phyloP scores from a whole-genome alignment of 2,329 filamentous ascomycete species.

The Pseudogymnoascus sp. region DNA sequence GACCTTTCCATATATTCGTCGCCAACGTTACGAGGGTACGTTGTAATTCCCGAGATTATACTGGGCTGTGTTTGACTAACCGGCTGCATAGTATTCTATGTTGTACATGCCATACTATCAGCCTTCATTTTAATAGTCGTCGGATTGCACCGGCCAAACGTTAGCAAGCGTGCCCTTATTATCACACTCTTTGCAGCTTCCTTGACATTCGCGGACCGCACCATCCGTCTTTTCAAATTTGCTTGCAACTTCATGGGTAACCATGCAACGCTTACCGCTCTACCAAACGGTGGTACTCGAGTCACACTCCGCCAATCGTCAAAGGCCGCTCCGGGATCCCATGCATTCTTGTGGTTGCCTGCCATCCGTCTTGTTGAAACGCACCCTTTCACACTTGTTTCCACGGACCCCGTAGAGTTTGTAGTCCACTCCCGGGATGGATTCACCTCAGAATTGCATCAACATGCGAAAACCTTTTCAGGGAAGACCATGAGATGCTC shows the following conservation, averaged over 20 bases:
- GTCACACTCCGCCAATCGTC: constrained; percentile 44
- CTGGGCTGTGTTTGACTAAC: neutral
- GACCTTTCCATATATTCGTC: constrained; percentile 34
- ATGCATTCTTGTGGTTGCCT: constrained; percentile 59
- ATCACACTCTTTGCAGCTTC: constrained; percentile 36
- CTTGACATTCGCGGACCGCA: constrained; percentile 45
- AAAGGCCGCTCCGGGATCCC: constrained; percentile 44
- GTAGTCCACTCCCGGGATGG: constrained; percentile 51
- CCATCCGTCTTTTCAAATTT: constrained; percentile 40
- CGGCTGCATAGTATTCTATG: constrained; percentile 38
- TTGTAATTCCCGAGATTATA: neutral
- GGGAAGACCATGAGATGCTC: constrained; percentile 43
- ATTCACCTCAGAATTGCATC: constrained; percentile 49
- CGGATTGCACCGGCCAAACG: constrained; percentile 44
- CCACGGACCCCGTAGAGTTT: constrained; percentile 42
- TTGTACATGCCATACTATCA: constrained; percentile 44
- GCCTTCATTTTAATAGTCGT: constrained; percentile 40
- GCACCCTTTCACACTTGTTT: constrained; percentile 56
- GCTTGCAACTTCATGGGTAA: constrained; percentile 34
- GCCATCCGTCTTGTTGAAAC: constrained; percentile 48
- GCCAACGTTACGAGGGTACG: constrained; percentile 39
- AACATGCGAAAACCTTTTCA: constrained; percentile 42
- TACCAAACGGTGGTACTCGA: constrained; percentile 47
- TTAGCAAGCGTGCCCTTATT: constrained; percentile 34
- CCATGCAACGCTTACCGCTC: constrained; percentile 43